Base-by-base conservation (phyloP, 2,329 filamentous ascomycete genomes). In the Fusarium compactum region DNA sequence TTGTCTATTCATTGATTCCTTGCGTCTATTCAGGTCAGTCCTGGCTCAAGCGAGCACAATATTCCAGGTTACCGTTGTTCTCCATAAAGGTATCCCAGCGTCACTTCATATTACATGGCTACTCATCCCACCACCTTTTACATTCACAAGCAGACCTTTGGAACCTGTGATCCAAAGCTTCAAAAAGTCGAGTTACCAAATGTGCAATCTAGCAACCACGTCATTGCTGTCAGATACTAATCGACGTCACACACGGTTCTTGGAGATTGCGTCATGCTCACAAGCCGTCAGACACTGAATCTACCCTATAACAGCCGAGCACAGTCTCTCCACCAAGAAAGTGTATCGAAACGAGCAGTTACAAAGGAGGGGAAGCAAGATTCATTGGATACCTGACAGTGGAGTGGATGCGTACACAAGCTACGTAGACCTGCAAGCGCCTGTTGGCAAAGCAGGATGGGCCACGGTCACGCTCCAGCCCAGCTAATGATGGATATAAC, bases 401-500 rank as follows among this genome's bases (percentile, higher is more conserved):
- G 58, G 58, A 60, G 66, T 71, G 50, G 50, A 53, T 53, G 50
- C 50, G 43, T 22, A 65, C 60, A 38, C 45, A 46, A 18, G 54
- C 53, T 69, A 68, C 65, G 69, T 67, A 67, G 63, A 34, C 50
- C 48, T 60, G 48, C 62, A 32, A 32, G 38, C 44, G 63, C 32
- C 56, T 30, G 58, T 43, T 38, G 44, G 30, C 59, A 51, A 63
- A 57, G 54, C 58, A 71, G 56, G 57, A 62, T 50, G 62, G 62
- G 63, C 52, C 62, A 25, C 48, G 62, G 73, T 75, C 71, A 75
- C 73, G 73, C 73, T 62, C 67, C 66, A 70, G 66, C 57, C 59
- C 57, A 45, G 63, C 58, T 65, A 55, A 47, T 60, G 58, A 51
- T 65, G 59, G 57, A 58, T 76, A 76, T 76, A 74, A 74, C 41